Base-by-base conservation (phyloP, 2,329 filamentous ascomycete species). In the Macroventuria anomochaeta region DNA sequence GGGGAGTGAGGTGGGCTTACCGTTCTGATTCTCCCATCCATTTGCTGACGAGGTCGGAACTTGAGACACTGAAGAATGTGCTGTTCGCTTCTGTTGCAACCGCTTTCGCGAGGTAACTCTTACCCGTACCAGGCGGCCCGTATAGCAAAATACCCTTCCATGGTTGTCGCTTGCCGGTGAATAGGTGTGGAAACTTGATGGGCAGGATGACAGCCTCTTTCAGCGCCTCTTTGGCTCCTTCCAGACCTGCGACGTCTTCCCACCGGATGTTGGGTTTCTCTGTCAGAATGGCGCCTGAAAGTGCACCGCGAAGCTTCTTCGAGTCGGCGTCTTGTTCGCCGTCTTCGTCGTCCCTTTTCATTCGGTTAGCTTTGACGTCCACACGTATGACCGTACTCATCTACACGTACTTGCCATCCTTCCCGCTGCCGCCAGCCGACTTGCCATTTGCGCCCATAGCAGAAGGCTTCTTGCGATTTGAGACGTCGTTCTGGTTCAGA, bases 11-110 rank as follows among this genome's bases (percentile, higher is more conserved):
- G 6, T 2, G 7, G 5, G 15, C 81, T 41, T 79, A 96, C 91
- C 92, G 86, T 85, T 99, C 95, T 81, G 90, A 96, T 78, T 99
- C 95, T 80, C 95, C 95, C 95, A 99, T 99, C 95, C 95, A 99
- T 75, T 99, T 99, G 75, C 91, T 96, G 57, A 99, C 95, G 76
- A 99, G 76, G 74, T 99, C 95, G 72, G 91, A 96, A 82, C 91
- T 96, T 78, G 91, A 96, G 63, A 99, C 93, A 71, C 92, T 97
- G 83, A 99, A 99, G 75, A 99, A 99, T 3, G 95, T 97, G 77
- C 93, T 97, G 77, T 99, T 97, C 54, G 95, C 95, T 77, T 99
- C 95, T 15, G 95, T 99, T 46, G 95, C 95, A 43, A 99, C 93
- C 2, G 95, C 95, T 77, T 97, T 99, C 58, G 95, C 95, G 47